Base-by-base conservation (phyloP, 768 basidiomycete genomes). In the Rhodosporidiobolus odoratus region DNA sequence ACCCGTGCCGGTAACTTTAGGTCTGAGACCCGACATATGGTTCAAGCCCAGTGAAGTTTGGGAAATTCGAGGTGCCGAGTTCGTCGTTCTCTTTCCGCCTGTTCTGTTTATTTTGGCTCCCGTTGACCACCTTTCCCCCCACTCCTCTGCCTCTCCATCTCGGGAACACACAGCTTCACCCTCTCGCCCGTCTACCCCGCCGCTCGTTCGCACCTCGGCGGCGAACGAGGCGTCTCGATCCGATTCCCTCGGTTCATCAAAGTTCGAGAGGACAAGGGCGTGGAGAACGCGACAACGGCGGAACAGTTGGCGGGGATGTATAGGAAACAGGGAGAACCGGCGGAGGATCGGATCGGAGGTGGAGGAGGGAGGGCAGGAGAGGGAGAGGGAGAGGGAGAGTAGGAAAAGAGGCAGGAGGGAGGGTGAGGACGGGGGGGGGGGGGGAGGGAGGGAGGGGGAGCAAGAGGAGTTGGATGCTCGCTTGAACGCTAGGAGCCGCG, bases 211-310 rank as follows among this genome's bases (percentile, higher is more conserved):
- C 77, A 87, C 30, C 82, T 87, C 8, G 84, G 86, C 10, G 82
- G 82, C 6, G 82, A 82, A 53, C 83, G 88, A 35, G 93, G 93
- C 8, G 81, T 94, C 38, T 90, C 89, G 75, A 79, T 95, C 19
- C 87, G 93, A 19, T 96, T 96, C 79, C 93, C 93, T 50, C 84
- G 92, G 43, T 95, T 94, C 80, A 83, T 94, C 65, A 85, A 83
- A 68, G 76, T 85, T 12, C 82, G 89, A 34, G 86, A 87, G 16
- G 92, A 94, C 79, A 93, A 92, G 79, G 75, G 76, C 9, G 82
- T 87, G 60, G 87, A 88, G 75, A 80, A 88, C 73, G 91, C 90
- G 3, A 91, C 87, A 73, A 87, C 87, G 6, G 83, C 87, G 3
- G 82, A 84, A 27, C 87, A 90, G 77, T 81, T 94, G 58, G 88